Percentiles rank a stretch among this genome's conserved stretches.
These are phyloP conservation scores for Agaricus subrufescens DNA, from an alignment of 768 basidiomycete genomes.

Conservation along the genomic window DNA sequence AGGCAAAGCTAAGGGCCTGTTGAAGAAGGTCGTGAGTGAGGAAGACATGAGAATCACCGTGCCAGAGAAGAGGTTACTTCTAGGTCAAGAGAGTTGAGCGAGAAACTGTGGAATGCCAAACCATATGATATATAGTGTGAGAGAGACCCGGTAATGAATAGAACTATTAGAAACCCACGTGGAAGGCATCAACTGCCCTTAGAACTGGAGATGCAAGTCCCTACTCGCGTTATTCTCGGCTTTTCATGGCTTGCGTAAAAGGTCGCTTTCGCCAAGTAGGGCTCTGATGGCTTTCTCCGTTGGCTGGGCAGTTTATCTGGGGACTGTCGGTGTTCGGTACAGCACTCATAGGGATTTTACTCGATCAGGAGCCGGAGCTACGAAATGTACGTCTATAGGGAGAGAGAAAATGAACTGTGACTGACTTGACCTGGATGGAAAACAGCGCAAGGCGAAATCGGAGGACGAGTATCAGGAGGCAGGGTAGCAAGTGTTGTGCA, in stretches of 20 bases:
- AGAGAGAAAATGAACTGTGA: not conserved
- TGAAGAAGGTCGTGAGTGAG: not conserved
- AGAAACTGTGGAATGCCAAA: no score
- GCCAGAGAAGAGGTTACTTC: no score
- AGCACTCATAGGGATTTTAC: slow-evolving; percentile 73
- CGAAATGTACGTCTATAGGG: slow-evolving; percentile 53
- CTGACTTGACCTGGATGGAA: slow-evolving; percentile 47
- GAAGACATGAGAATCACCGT: not conserved
- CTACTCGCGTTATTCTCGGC: slow-evolving; percentile 50
- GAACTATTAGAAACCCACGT: no score
- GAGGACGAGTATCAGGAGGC: slow-evolving; percentile 73
- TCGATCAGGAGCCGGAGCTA: slow-evolving; percentile 75
- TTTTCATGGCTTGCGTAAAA: slow-evolving; percentile 64
- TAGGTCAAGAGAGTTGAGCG: no score
- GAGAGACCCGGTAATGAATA: no score
- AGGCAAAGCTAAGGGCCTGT: not conserved
- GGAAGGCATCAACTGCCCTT: no score
- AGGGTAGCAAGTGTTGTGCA: slow-evolving; percentile 82
- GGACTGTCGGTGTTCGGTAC: slow-evolving; percentile 60
- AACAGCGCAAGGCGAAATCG: slow-evolving; percentile 63
- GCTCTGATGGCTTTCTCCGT: slow-evolving; percentile 73
- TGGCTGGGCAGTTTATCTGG: slow-evolving; percentile 71
- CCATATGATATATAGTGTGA: no score
- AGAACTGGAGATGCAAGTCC: not conserved
- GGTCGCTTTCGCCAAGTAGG: slow-evolving; percentile 76